Base-by-base conservation (phyloP, 805 yeast genomes). In the Clavispora carvajalis region DNA sequence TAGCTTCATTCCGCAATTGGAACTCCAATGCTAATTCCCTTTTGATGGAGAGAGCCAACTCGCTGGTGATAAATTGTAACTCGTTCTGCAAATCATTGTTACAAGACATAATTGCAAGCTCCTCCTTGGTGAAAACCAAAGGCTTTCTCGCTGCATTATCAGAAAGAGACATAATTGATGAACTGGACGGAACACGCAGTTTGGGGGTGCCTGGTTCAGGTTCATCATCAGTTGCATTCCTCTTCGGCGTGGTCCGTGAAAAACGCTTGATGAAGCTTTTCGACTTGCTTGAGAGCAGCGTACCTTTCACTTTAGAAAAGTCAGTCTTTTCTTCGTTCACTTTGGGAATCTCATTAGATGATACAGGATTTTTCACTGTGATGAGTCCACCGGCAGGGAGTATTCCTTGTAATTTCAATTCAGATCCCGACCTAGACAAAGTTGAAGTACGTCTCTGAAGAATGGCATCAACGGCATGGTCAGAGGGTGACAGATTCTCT, bases 21-120 rank as follows among this genome's bases (percentile, higher is more conserved):
- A 65, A 63, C 51, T 82, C 89, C 34, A 85, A 55, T 15, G 66
- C 57, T n/a, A 83, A 65, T 55, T 85, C 95, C 30, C 93, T 65
- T 39, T 77, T 74, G 34, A 85, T 82, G 0, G 90, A 80, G 18
- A 77, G 77, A 0, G 89, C 90, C 37, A 85, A 65, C 52, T 85
- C 95, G 19, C 76, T 74, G 1, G 90, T 80, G 1, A 85, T 81
- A 18, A 83, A 53, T 44, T 80, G 82, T 30, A 85, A 60, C 53
- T 85, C 91, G 40, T 74, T 71, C 50, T 82, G 66, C 29, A 85
- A 58, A 19, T 72, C 74, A 37, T 70, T 70, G 46, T 79, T 82
- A 39, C 83, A 78, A 25, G 69, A 75, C 64, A 84, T 67, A 7
- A 83, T 64, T 1, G 80, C 79, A 39, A 80, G 56, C 49, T 84